These are phyloP conservation scores for Phytophthora foliorum DNA, from an alignment of 352 stramenopile genomes.

Conservation along the genomic window DNA sequence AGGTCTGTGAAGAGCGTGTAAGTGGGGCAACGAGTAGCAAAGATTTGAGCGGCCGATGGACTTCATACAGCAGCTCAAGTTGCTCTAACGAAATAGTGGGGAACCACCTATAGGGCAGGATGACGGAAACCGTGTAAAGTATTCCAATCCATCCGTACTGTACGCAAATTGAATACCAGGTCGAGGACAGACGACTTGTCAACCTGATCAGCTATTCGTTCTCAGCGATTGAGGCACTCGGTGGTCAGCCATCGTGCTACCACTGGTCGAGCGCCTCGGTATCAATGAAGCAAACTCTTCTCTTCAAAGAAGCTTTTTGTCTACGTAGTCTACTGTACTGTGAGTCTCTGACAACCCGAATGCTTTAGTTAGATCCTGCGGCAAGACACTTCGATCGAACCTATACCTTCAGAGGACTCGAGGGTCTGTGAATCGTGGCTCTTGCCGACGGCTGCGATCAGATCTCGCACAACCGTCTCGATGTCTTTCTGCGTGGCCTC, in stretches of 20 bases:
- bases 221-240: neutral
- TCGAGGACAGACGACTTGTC: no score
- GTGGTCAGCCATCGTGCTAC: no score
- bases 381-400: constrained; percentile 10
- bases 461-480: constrained; percentile 47
- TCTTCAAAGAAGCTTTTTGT: no score
- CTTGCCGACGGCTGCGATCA: constrained; percentile 39
- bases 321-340: no score
- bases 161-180: no score
- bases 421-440: constrained; percentile 26
- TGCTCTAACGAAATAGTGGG: neutral
- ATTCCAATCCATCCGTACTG: neutral
- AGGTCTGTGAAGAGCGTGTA: constrained; percentile 50
- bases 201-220: neutral
- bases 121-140: neutral
- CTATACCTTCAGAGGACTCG: constrained; percentile 15
- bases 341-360: no score
- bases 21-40: constrained; percentile 16
- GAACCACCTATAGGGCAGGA: neutral
- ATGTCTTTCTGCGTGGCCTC: constrained; percentile 68
- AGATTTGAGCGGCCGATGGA: neutral
- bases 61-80: constrained; percentile 4
- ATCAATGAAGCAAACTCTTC: no score
- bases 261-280: no score
- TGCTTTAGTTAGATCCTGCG: neutral